Conservation (phyloP, 768 basidiomycete species). For the Rhodotorula sphaerocarpa region DNA sequence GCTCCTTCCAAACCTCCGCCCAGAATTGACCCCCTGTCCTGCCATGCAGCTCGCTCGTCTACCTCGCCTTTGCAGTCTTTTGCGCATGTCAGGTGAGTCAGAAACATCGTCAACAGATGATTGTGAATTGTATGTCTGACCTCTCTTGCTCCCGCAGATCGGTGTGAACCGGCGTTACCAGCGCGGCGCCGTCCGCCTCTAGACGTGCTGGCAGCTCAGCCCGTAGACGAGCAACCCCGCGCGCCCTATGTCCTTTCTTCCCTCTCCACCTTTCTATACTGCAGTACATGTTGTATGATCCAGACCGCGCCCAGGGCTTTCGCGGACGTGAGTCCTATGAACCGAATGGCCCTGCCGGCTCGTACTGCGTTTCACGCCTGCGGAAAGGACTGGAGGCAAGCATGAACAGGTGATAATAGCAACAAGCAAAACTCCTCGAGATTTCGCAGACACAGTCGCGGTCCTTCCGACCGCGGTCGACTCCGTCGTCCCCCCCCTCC, state of each 20-base stretch:
- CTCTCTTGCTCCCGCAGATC: background rate
- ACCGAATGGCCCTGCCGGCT: no score
- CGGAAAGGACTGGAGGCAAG: no score
- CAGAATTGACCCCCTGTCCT: background rate
- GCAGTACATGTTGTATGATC: no score
- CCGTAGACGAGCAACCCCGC: background rate
- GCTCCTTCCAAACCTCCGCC: no score
- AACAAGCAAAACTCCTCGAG: no score
- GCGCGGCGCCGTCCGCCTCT: slow-evolving; percentile 19
- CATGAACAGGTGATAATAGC: no score
- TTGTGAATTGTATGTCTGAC: background rate
- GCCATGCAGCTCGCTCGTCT: slow-evolving; percentile 15
- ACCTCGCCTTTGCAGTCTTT: slow-evolving; percentile 29
- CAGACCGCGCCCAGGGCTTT: no score
- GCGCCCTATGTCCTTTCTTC: background rate
- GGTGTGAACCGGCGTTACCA: slow-evolving; percentile 15
- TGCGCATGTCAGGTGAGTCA: slow-evolving; percentile 27
- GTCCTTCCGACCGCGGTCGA: no score
- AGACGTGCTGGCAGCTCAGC: background rate
- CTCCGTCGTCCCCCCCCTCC: no score
- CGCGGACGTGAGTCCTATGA: no score
- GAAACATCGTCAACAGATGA: background rate
- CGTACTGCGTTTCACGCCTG: background rate
- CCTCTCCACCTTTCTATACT: no score
- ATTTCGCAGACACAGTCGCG: no score